Conservation (phyloP, 805 yeast genomes). For the Kuraishia hungarica region DNA sequence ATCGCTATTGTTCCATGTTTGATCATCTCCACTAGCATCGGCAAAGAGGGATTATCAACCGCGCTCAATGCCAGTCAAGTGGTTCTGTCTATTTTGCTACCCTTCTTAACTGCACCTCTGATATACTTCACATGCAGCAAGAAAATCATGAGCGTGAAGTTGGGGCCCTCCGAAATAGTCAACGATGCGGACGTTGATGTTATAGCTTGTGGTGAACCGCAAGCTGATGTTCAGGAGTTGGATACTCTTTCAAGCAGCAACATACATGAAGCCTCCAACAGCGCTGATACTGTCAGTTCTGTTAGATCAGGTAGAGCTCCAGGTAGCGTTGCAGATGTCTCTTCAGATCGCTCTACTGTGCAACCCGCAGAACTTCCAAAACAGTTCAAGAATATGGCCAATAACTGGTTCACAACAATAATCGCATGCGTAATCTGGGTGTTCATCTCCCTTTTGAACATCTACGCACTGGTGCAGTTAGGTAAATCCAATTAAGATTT, state of each 20-base stretch:
- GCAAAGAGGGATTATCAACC: constrained; percentile 53
- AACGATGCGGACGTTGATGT: not conserved
- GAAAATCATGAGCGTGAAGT: constrained; percentile 51
- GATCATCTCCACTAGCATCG: constrained; percentile 54
- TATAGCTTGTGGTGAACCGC: not conserved
- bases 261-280: not conserved
- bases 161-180: constrained; percentile 9
- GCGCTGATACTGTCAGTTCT: not conserved
- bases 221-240: not conserved
- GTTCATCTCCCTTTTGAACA: constrained; percentile 56
- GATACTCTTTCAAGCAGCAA: not conserved
- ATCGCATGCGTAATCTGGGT: constrained; percentile 52
- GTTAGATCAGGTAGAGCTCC: not conserved
- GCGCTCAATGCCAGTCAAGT: constrained; percentile 80
- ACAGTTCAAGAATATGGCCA: constrained; percentile 39
- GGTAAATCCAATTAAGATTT: constrained; percentile 9
- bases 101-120: constrained; percentile 74
- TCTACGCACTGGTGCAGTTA: constrained; percentile 44
- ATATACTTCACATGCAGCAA: constrained; percentile 66
- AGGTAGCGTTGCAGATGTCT: not conserved
- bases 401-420: constrained; percentile 48
- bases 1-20: constrained; percentile 75
- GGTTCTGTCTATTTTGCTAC: constrained; percentile 64
- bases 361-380: not conserved
- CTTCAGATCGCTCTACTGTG: not conserved